Conservation (phyloP, 208 protist species). For the Trypanosoma rangeli region DNA sequence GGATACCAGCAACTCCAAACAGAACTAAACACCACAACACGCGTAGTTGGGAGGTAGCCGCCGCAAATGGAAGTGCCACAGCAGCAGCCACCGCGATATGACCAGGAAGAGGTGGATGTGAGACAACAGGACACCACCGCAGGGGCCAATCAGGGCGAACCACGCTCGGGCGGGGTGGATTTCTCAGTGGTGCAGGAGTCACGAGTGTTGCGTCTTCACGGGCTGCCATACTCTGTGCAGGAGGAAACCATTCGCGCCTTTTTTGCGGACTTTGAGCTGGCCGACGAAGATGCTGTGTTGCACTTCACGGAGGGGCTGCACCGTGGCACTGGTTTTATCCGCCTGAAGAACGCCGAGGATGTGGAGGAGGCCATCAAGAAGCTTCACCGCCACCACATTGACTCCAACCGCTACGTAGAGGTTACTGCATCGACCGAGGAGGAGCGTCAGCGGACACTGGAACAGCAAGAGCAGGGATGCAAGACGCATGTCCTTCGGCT, state of each 20-base stretch:
- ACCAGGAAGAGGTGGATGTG: neutral
- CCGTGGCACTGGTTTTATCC: constrained; percentile 45
- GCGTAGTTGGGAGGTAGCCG: neutral
- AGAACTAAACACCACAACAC: neutral
- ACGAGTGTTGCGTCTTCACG: constrained; percentile 36
- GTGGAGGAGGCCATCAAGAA: constrained; percentile 29
- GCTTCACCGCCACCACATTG: constrained; percentile 42
- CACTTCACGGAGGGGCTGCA: constrained; percentile 40
- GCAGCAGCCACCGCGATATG: neutral
- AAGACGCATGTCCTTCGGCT: constrained; percentile 53
- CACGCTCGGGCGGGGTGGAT: neutral
- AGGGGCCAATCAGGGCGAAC: neutral
- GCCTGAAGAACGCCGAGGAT: constrained; percentile 32
- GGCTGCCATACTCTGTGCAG: constrained; percentile 42
- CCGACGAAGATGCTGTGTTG: constrained; percentile 28
- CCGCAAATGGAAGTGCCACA: neutral
- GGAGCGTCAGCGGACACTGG: constrained; percentile 15
- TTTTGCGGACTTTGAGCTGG: constrained; percentile 40
- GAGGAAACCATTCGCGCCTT: constrained; percentile 36
- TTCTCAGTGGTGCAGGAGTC: neutral
- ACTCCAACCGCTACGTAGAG: constrained; percentile 40
- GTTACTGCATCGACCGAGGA: constrained; percentile 33
- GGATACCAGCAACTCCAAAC: neutral
- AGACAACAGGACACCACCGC: neutral
- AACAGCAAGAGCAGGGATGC: constrained; percentile 29